Base-by-base conservation (phyloP, 768 basidiomycete species). In the Russula olivacea region DNA sequence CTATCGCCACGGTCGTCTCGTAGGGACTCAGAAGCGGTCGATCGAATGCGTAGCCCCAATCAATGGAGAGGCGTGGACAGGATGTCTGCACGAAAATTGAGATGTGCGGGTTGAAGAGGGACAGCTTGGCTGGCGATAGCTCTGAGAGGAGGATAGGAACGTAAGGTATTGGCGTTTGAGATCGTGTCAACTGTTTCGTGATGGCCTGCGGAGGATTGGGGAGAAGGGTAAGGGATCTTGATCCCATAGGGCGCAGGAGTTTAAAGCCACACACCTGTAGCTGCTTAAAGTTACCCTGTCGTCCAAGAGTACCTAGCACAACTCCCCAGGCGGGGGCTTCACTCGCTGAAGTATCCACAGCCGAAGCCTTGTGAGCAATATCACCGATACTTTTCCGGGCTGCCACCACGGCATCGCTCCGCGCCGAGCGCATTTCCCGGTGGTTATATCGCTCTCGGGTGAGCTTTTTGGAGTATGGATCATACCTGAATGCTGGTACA, bases 41-140 rank as follows among this genome's bases (percentile, higher is more conserved):
- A 58, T 87, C 79, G 75, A 99, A 99, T 1, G 96, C 97, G 71
- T 95, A 95, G 4, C 97, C 97, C 97, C 97, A 99, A 71, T 99
- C 97, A 61, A 98, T 98, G 19, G 92, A 94, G 58, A 99, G 77
- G 28, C 97, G 85, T 3, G 97, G 97, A 73, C 97, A 98, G 0
- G 94, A 92, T 1, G 97, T 99, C 72, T 98, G 97, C 19, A 98
- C 83, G 72, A 98, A 98, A 0, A 90, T 86, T 2, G 91, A 86
- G 68, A 98, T 81, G 64, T 93, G 83, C 0, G 85, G 83, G 51
- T 81, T 79, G 73, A 99, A 90, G 3, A 98, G 78, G 4, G 89
- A 80, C 36, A 98, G 81, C 72, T 98, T 99, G 4, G 91, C 87
- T 0, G 97, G 97, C 0, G 94, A 97, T n/a, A 98, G 80, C 72